phyloP scores from a whole-genome alignment of 306 rosid genomes.

The Luffa acutangula region DNA sequence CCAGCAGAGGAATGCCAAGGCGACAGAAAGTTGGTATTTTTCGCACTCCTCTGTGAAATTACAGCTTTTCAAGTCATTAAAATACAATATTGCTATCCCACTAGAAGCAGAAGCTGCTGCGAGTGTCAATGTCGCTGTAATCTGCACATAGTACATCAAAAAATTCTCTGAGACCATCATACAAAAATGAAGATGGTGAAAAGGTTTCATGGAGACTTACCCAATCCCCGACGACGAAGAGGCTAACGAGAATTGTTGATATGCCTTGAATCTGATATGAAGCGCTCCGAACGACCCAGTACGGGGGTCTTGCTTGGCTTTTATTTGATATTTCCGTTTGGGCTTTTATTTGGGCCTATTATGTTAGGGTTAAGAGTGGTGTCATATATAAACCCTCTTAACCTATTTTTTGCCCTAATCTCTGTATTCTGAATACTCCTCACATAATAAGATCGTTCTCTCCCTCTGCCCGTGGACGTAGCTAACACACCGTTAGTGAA shows the following conservation, averaged over 20 bases:
- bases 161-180: background rate
- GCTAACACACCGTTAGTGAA: too few relatives aligned
- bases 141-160: constrained; percentile 23
- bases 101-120: constrained; percentile 88
- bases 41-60: constrained; percentile 44
- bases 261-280: too few relatives aligned
- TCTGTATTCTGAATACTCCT: too few relatives aligned
- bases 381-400: too few relatives aligned
- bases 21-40: constrained; percentile 65
- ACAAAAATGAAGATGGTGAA: background rate
- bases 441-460: too few relatives aligned
- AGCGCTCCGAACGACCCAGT: too few relatives aligned
- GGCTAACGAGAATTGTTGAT: constrained; percentile 76
- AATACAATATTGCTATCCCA: constrained; percentile 58
- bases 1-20: constrained; percentile 78
- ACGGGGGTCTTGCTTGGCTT: too few relatives aligned
- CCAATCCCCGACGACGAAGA: constrained; percentile 85
- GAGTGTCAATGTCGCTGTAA: constrained; percentile 62
- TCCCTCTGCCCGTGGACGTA: too few relatives aligned
- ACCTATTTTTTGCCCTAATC: too few relatives aligned
- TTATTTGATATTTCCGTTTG: too few relatives aligned
- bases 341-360: too few relatives aligned
- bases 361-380: too few relatives aligned
- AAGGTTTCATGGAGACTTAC: constrained; percentile 35
- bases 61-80: constrained; percentile 54